phyloP scores from a whole-genome alignment of 768 basidiomycete genomes.

The Boletus fagicola region DNA sequence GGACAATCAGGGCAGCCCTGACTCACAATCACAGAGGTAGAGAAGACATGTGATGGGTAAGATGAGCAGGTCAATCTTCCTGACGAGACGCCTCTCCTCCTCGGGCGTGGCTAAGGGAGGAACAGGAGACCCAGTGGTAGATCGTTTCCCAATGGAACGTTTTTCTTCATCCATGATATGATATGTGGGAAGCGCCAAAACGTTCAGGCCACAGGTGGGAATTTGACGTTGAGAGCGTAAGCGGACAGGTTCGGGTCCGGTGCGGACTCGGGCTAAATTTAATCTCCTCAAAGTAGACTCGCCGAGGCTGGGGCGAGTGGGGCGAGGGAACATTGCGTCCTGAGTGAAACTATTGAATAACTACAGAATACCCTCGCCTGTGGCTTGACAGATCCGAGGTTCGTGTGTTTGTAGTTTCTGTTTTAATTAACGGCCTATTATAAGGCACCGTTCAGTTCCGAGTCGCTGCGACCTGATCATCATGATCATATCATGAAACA shows the following conservation, averaged over 20 bases:
- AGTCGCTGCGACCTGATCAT: not conserved
- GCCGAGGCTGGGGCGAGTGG: not conserved
- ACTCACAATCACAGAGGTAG: constrained; percentile 72
- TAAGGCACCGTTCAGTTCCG: not conserved
- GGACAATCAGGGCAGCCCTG: not conserved
- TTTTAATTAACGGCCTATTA: not conserved
- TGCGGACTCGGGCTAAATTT: not conserved
- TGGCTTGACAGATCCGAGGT: not conserved
- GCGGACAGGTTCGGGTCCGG: not conserved
- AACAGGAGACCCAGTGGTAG: not conserved
- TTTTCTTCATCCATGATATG: constrained; percentile 27
- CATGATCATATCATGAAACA: no score
- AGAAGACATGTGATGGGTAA: constrained; percentile 63
- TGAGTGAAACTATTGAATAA: not conserved
- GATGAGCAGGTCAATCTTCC: constrained; percentile 37
- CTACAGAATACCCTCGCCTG: not conserved
- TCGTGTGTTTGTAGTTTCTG: not conserved
- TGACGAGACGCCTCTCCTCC: constrained; percentile 37
- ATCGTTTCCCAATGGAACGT: not conserved
- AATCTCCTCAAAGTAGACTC: not conserved
- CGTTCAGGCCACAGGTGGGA: not conserved
- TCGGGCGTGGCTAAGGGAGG: constrained; percentile 26
- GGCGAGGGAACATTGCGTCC: not conserved
- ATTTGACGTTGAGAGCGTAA: not conserved
- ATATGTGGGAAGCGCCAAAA: not conserved